Evolutionary conservation across 306 rosid genomes (phyloP), one percentile per base, ranked within the genome.

Genomic region (Malus fusca): DNA sequence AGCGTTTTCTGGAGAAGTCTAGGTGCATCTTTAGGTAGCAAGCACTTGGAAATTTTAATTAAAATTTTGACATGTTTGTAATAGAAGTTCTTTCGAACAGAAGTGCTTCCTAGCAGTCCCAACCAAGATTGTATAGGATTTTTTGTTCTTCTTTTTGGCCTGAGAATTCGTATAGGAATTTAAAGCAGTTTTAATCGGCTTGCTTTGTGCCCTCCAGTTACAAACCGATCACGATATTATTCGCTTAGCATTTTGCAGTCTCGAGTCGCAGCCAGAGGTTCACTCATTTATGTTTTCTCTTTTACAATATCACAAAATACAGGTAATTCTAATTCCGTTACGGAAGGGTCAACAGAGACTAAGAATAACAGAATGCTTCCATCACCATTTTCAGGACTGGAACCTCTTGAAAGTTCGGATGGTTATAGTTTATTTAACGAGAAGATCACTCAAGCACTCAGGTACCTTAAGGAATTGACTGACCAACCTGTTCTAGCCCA

Each of bases 401-500:
- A 78, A 68, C 85, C 87, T 33, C 14, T 86, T 37, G 92, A 85
- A 52, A 80, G 76, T 77, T 80, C 77, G 18, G 86, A 87, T 72
- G 89, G 85, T 46, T 84, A 73, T 73, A 91, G 81, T 82, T 66
- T 87, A 26, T 81, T 87, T 53, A 93, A 93, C 74, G 93, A 93
- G 84, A 93, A 82, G 80, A 93, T 93, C 91, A 90, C 88, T 51
- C 97, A 86, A 81, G 98, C 98, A 0, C 90, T 93, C 51, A 84
- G 97, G 62, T 31, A 78, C 82, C 85, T 91, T 77, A 93, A 91
- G 82, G 92, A 91, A 64, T 83, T 82, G 55, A 84, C 92, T 1
- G 92, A 85, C 81, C 91, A 88, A 66, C 88, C 88, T 80, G 85
- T 91, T 67, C 87, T 93, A 11, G 97, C 93, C 74, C 98, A 93